phyloP scores from a whole-genome alignment of 2,329 filamentous ascomycete genomes.

The Colletotrichum sp. region DNA sequence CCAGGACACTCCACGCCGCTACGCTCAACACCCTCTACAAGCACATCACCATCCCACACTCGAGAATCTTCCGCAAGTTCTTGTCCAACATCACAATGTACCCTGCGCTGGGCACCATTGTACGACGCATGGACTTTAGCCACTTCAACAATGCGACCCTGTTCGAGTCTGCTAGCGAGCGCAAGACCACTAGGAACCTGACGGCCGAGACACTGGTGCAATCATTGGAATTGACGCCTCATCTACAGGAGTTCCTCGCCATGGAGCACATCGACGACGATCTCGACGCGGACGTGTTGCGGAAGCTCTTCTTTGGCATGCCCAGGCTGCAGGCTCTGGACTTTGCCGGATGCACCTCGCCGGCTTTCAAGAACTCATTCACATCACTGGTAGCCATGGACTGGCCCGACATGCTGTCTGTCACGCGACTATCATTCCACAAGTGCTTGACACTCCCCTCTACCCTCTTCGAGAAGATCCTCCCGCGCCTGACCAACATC shows the following conservation, averaged over 20 bases:
- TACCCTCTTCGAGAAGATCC: constrained; percentile 68
- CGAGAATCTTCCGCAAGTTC: constrained; percentile 82
- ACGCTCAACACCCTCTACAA: constrained; percentile 79
- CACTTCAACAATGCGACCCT: constrained; percentile 83
- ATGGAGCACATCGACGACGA: constrained; percentile 85
- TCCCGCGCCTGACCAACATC: constrained; percentile 72
- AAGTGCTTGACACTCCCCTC: constrained; percentile 76
- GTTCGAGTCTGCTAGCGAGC: constrained; percentile 77
- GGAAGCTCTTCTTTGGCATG: constrained; percentile 72
- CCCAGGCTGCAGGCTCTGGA: constrained; percentile 71
- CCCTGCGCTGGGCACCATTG: constrained; percentile 73
- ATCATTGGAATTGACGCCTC: constrained; percentile 74
- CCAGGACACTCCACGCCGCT: constrained; percentile 73
- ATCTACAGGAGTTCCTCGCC: constrained; percentile 77
- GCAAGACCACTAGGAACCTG: constrained; percentile 75
- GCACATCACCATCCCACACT: constrained; percentile 83
- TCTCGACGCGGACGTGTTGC: constrained; percentile 69
- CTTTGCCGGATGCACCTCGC: constrained; percentile 77
- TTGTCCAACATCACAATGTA: constrained; percentile 71
- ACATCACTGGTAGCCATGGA: constrained; percentile 53
- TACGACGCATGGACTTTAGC: constrained; percentile 82
- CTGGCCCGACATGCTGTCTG: constrained; percentile 59
- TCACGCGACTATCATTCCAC: constrained; percentile 76
- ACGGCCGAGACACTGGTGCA: constrained; percentile 74
- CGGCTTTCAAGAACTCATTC: constrained; percentile 70